Conservation (phyloP, 257 asterid genomes). For the Paraleonurus japonicus region DNA sequence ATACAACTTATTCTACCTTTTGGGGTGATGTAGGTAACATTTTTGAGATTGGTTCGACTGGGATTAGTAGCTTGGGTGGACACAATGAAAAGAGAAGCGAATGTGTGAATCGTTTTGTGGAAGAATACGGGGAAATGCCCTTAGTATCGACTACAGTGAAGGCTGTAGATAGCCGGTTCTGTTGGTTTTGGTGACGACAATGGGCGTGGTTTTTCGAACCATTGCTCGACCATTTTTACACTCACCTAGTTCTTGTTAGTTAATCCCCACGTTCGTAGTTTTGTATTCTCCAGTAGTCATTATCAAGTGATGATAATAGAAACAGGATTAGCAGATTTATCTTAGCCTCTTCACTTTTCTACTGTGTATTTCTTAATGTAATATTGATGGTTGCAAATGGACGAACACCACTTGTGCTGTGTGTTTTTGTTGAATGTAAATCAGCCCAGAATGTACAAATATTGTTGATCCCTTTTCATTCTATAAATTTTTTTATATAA, state of each 20-base stretch:
- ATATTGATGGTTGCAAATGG: background rate
- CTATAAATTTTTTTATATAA: background rate
- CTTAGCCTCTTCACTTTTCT: conserved; percentile 1
- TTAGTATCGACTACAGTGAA: conserved; percentile 68
- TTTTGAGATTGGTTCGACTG: conserved; percentile 77
- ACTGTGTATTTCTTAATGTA: conserved; percentile 6
- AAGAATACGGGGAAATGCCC: conserved; percentile 63
- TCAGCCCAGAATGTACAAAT: background rate
- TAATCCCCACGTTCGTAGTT: conserved; percentile 23
- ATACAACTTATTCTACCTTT: background rate
- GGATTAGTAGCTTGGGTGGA: conserved; percentile 90
- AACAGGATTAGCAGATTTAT: conserved; percentile 14
- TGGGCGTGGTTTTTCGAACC: background rate
- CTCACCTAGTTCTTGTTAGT: conserved; percentile 17
- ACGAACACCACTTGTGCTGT: background rate
- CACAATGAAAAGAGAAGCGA: conserved; percentile 62
- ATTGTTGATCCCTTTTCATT: background rate
- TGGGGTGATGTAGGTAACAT: conserved; percentile 53
- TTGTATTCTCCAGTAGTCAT: background rate
- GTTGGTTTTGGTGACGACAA: conserved; percentile 84
- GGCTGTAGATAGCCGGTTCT: conserved; percentile 65
- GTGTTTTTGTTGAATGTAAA: background rate
- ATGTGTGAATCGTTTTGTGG: conserved; percentile 62
- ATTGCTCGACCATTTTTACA: conserved; percentile 23
- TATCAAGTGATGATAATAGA: conserved; percentile 23